Evolutionary conservation across 495 filamentous ascomycete genomes (phyloP).

Genomic region (Tuber brumale): DNA sequence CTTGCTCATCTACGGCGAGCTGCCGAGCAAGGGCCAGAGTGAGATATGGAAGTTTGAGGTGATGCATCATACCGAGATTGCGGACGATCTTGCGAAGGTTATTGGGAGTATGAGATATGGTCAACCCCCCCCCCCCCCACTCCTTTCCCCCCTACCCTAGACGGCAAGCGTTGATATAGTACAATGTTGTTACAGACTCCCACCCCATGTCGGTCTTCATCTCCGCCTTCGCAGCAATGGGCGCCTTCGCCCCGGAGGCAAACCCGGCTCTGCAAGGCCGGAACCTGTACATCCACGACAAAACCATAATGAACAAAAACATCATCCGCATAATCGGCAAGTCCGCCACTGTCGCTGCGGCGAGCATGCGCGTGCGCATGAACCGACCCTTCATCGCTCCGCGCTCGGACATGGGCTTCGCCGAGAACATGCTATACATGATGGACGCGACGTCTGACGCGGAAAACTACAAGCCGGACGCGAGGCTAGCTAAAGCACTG

Average conservation of each 20-base stretch:
- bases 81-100: constrained; percentile 42
- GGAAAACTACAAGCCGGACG: constrained; percentile 43
- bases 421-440: constrained; percentile 47
- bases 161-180: not conserved
- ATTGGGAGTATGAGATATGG: constrained; percentile 43
- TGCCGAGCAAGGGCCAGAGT: constrained; percentile 45
- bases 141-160: not conserved
- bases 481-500: constrained; percentile 43
- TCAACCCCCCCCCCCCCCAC: constrained; percentile 14
- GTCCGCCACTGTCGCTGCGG: constrained; percentile 44
- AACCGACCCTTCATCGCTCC: constrained; percentile 44
- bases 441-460: constrained; percentile 44
- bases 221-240: constrained; percentile 46
- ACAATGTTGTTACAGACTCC: constrained; percentile 41
- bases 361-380: constrained; percentile 45
- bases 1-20: constrained; percentile 48
- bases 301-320: constrained; percentile 44
- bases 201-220: constrained; percentile 47
- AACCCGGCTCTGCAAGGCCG: constrained; percentile 44
- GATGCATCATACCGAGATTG: constrained; percentile 42
- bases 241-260: constrained; percentile 43
- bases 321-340: constrained; percentile 46
- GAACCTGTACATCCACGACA: constrained; percentile 45
- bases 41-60: constrained; percentile 43
- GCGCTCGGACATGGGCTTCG: constrained; percentile 43